A percentile compares a stretch with the other conserved stretches of the same genome.
These are phyloP conservation scores for Aspergillus awamori DNA, from an alignment of 2,329 filamentous ascomycete genomes.

Conservation along the genomic window DNA sequence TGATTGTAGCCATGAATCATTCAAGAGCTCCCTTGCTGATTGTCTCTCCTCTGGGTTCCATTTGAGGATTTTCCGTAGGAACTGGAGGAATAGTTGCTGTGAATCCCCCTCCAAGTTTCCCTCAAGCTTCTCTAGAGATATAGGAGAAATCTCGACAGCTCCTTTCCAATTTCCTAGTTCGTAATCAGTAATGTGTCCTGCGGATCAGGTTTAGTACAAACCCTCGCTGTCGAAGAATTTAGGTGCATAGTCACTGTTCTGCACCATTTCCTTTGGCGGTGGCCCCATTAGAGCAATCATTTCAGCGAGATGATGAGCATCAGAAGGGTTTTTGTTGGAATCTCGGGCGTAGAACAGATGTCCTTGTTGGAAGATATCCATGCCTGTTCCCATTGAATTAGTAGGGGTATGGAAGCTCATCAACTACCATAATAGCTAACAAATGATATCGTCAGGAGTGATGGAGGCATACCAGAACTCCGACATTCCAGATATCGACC, in stretches of 20 bases:
- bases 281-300: neutral
- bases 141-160: slow-evolving; percentile 13
- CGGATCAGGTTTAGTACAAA: neutral
- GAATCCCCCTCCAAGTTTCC: slow-evolving; percentile 15
- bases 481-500: neutral
- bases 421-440: neutral
- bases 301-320: neutral
- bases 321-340: neutral
- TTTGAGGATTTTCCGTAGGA: slow-evolving; percentile 26
- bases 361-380: neutral
- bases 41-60: slow-evolving; percentile 22
- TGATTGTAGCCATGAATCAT: slow-evolving; percentile 24
- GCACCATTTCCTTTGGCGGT: neutral
- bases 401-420: neutral
- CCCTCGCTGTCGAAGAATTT: neutral
- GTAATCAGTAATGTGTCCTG: neutral
- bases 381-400: neutral
- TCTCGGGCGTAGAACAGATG: neutral
- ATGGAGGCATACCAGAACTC: neutral
- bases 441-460: neutral
- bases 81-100: slow-evolving; percentile 21
- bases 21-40: slow-evolving; percentile 22
- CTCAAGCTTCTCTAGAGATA: slow-evolving; percentile 22
- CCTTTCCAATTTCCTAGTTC: slow-evolving; percentile 22
- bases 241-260: neutral